Evolutionary conservation across 2,329 filamentous ascomycete species (phyloP).

Genomic region (Fusarium acutatum): DNA sequence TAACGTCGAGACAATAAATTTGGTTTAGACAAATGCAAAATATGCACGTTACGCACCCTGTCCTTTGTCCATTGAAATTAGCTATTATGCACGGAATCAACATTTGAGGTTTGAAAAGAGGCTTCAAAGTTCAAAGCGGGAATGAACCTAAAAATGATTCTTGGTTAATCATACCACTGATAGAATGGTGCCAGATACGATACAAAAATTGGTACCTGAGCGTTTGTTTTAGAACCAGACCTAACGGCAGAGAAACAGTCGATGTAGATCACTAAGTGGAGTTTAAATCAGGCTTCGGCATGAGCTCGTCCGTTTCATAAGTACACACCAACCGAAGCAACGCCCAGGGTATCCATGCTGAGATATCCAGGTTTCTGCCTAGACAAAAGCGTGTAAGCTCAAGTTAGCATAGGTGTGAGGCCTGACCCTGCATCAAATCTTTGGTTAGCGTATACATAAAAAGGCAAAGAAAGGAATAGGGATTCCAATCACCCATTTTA

Average conservation of each 20-base stretch:
- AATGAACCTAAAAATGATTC: neutral
- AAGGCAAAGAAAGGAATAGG: neutral
- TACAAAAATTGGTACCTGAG: neutral
- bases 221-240: neutral
- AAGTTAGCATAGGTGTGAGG: neutral
- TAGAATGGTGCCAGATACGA: neutral
- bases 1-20: neutral
- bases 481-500: neutral
- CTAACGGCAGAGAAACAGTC: neutral
- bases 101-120: neutral
- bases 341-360: neutral
- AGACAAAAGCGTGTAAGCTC: accelerated
- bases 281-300: neutral
- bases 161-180: neutral
- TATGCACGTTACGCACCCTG: neutral
- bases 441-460: neutral
- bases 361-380: neutral
- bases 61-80: no score
- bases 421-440: neutral
- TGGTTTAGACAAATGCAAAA: neutral
- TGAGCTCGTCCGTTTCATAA: neutral
- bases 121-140: neutral
- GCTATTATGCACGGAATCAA: neutral
- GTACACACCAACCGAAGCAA: neutral
- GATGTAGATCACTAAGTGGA: neutral